Percentiles rank a stretch among this genome's conserved stretches.
Evolutionary conservation across 768 basidiomycete genomes (phyloP).

Genomic region (Amanita jacksonii): DNA sequence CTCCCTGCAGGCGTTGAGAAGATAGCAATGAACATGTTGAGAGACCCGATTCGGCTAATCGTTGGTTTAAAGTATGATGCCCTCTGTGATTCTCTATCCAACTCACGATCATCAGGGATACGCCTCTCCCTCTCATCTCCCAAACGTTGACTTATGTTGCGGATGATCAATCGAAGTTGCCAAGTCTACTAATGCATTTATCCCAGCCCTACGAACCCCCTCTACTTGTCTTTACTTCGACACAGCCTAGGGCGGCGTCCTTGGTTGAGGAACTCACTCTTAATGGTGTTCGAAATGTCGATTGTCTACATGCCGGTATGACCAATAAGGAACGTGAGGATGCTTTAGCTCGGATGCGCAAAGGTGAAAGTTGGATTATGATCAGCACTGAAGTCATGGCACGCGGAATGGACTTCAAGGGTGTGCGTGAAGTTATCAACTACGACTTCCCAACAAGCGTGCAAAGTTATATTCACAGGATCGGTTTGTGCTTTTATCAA

Average conservation of each 20-base stretch:
- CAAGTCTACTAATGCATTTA: constrained; percentile 76
- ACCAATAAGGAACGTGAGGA: constrained; percentile 83
- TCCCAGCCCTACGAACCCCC: constrained; percentile 83
- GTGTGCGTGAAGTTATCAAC: constrained; percentile 89
- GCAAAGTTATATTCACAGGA: constrained; percentile 93
- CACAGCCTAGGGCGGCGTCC: constrained; percentile 78
- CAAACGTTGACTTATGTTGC: constrained; percentile 90
- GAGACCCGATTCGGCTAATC: constrained; percentile 85
- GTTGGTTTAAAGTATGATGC: constrained; percentile 83
- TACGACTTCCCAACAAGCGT: constrained; percentile 95
- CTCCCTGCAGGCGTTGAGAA: constrained; percentile 85
- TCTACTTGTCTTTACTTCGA: constrained; percentile 82
- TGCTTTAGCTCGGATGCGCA: constrained; percentile 74
- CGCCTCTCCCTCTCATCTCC: constrained; percentile 82
- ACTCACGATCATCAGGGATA: constrained; percentile 51
- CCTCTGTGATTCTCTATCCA: background rate
- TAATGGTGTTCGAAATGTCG: constrained; percentile 71
- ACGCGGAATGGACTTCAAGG: constrained; percentile 96
- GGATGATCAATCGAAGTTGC: constrained; percentile 89
- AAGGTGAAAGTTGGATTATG: constrained; percentile 90
- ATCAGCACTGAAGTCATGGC: constrained; percentile 97
- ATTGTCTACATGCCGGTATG: constrained; percentile 87
- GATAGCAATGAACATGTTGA: constrained; percentile 76
- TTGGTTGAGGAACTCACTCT: constrained; percentile 75
- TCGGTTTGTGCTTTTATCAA: constrained; percentile 41